A percentile compares a stretch with the other conserved stretches of the same genome.
These are phyloP conservation scores for Ophiostoma pallidulum DNA, from an alignment of 2,329 filamentous ascomycete species.

Conservation along the genomic window DNA sequence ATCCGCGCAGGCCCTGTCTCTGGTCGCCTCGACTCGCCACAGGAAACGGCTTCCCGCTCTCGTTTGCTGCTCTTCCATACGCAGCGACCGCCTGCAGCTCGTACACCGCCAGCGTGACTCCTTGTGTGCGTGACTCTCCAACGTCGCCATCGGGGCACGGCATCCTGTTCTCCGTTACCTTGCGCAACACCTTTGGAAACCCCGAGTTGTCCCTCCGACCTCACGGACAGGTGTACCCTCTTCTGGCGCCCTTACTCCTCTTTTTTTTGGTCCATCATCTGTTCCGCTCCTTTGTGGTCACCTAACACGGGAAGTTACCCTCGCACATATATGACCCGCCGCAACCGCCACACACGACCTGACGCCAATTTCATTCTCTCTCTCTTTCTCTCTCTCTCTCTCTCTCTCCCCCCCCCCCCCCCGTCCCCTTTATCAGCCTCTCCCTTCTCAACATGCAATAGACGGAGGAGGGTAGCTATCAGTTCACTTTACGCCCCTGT, in stretches of 20 bases:
- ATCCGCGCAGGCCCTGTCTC: neutral
- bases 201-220: neutral
- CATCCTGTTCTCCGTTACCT: constrained; percentile 6
- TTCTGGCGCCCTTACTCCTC: neutral
- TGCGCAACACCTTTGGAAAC: constrained; percentile 5
- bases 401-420: no score
- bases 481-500: neutral
- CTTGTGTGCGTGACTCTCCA: neutral
- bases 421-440: no score
- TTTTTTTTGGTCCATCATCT: no score
- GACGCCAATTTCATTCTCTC: neutral
- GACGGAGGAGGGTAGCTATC: neutral
- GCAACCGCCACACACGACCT: constrained; percentile 5
- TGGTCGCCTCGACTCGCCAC: constrained; percentile 8
- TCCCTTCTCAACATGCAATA: constrained; percentile 4
- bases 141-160: constrained; percentile 3
- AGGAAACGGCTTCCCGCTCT: constrained; percentile 6
- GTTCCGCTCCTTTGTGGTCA: neutral
- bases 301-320: neutral
- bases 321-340: constrained; percentile 5
- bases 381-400: no score
- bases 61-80: neutral
- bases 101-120: neutral
- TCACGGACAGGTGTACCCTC: neutral
- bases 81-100: neutral